phyloP scores from a whole-genome alignment of 352 stramenopile genomes.

The Phytophthora citrophthora region DNA sequence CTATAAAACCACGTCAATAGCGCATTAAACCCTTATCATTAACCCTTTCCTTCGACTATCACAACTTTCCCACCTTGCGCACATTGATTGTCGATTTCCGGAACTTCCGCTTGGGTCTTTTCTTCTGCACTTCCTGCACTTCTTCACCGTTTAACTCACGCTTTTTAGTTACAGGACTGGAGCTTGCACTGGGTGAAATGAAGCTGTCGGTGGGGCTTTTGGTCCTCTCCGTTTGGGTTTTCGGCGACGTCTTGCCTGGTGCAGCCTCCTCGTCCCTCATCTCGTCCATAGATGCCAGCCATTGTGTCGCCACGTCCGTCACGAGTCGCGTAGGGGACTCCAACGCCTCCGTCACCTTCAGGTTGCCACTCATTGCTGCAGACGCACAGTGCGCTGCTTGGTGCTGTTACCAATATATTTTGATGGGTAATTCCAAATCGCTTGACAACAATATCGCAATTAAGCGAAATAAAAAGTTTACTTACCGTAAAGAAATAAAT shows the following conservation, averaged over 20 bases:
- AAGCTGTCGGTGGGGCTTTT: neutral
- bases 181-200: slow-evolving; percentile 8
- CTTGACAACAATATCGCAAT: slow-evolving; percentile 9
- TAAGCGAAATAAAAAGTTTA: neutral
- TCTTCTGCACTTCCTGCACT: neutral
- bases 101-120: slow-evolving; percentile 33
- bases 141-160: neutral
- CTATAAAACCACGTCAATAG: slow-evolving; percentile 13
- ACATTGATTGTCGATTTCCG: slow-evolving; percentile 44
- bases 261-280: slow-evolving; percentile 25
- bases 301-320: slow-evolving; percentile 33
- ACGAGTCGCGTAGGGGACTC: slow-evolving; percentile 34
- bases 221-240: neutral
- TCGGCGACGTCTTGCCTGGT: neutral
- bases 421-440: slow-evolving; percentile 27
- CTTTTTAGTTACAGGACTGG: slow-evolving; percentile 20
- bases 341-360: slow-evolving; percentile 15
- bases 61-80: slow-evolving; percentile 21
- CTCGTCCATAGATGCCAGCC: slow-evolving; percentile 31
- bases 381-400: slow-evolving; percentile 20
- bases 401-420: slow-evolving; percentile 2
- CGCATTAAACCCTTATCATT: slow-evolving; percentile 13
- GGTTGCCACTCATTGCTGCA: slow-evolving; percentile 12
- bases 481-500: neutral
- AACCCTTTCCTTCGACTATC: neutral